Evolutionary conservation across 331 rosid species (phyloP).

Genomic region (Quercus tomentella): DNA sequence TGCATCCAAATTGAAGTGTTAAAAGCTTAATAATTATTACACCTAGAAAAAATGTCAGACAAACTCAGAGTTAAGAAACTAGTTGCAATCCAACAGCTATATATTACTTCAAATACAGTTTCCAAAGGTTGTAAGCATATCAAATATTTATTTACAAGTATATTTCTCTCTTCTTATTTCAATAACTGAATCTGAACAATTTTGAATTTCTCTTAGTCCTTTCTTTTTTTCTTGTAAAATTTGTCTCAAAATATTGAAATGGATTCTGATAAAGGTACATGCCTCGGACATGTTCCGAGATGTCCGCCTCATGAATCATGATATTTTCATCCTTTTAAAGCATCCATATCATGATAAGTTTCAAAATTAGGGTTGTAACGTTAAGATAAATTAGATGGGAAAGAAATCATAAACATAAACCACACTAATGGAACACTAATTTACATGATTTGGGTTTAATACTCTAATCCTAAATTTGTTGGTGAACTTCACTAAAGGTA

Average conservation of each 20-base stretch:
- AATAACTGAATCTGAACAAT: background rate
- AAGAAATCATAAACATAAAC: background rate
- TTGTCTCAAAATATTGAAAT: background rate
- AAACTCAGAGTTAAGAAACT: background rate
- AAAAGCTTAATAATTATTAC: conserved; percentile 2
- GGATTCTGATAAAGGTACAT: background rate
- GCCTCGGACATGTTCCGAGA: background rate
- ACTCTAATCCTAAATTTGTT: background rate
- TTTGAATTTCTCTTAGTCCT: background rate
- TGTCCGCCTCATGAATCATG: background rate
- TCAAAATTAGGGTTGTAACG: background rate
- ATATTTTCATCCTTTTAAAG: background rate
- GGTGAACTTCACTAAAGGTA: background rate
- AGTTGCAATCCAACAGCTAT: background rate
- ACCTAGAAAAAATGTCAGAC: background rate
- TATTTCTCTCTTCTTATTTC: background rate
- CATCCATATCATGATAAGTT: background rate
- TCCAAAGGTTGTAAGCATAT: background rate
- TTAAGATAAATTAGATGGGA: background rate
- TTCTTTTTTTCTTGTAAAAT: background rate
- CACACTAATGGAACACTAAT: background rate
- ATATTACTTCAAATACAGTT: background rate
- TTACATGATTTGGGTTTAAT: background rate
- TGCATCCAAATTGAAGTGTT: conserved; percentile 18
- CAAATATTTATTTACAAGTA: background rate